Percentiles rank a stretch among this genome's conserved stretches.
Evolutionary conservation across 2,329 filamentous ascomycete species (phyloP).

Genomic region (Neospermospora avenae): DNA sequence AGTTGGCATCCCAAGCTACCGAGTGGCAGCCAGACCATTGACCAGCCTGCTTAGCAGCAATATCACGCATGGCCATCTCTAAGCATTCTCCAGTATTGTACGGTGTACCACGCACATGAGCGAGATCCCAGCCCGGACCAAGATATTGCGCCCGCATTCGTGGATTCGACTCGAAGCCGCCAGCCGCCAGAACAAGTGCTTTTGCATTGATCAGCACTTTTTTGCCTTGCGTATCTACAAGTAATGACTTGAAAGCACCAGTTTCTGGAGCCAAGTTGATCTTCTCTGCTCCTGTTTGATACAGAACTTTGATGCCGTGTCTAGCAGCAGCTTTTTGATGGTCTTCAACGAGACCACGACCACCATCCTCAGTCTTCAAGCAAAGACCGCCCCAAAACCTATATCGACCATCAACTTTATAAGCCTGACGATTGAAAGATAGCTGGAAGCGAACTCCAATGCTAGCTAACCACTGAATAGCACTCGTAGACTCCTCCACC

Average conservation of each 20-base stretch:
- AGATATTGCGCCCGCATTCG: slow-evolving; percentile 50
- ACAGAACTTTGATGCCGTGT: slow-evolving; percentile 44
- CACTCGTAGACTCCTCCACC: slow-evolving; percentile 47
- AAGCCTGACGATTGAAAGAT: slow-evolving; percentile 64
- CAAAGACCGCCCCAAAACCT: slow-evolving; percentile 66
- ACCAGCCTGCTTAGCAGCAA: slow-evolving; percentile 50
- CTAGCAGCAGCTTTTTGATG: slow-evolving; percentile 43
- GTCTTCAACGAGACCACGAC: slow-evolving; percentile 54
- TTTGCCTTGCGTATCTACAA: slow-evolving; percentile 27
- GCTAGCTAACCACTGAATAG: slow-evolving; percentile 53
- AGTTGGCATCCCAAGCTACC: slow-evolving; percentile 62
- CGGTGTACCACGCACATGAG: slow-evolving; percentile 59
- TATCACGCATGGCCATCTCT: slow-evolving; percentile 48
- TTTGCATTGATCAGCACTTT: slow-evolving; percentile 35
- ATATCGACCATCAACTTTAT: slow-evolving; percentile 55
- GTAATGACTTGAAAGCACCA: slow-evolving; percentile 36
- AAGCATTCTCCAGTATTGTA: slow-evolving; percentile 61
- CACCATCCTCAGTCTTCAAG: slow-evolving; percentile 56
- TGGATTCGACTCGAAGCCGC: slow-evolving; percentile 62
- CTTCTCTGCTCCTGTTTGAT: slow-evolving; percentile 44
- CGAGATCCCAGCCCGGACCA: slow-evolving; percentile 60
- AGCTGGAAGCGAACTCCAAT: slow-evolving; percentile 57
- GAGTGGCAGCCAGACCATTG: slow-evolving; percentile 65
- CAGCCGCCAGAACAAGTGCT: slow-evolving; percentile 53
- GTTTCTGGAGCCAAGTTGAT: slow-evolving; percentile 36